phyloP scores from a whole-genome alignment of 352 stramenopile genomes.

The Pythium brachiatum region DNA sequence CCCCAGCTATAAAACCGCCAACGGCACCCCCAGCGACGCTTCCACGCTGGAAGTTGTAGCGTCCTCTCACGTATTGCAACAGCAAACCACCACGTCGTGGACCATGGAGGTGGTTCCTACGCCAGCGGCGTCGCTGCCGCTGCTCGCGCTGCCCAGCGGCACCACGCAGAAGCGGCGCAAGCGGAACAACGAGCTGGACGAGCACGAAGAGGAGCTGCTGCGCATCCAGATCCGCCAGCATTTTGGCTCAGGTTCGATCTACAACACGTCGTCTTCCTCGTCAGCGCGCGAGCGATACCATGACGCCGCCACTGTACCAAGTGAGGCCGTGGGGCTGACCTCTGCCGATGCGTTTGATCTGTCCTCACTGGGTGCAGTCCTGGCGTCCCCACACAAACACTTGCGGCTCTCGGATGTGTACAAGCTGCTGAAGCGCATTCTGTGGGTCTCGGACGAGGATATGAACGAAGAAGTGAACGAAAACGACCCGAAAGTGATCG shows the following conservation, averaged over 20 bases:
- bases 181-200: slow-evolving; percentile 46
- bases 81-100: neutral
- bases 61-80: neutral
- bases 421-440: slow-evolving; percentile 35
- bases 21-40: neutral
- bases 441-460: slow-evolving; percentile 49
- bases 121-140: slow-evolving; percentile 24
- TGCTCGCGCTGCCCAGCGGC: slow-evolving; percentile 35
- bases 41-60: neutral
- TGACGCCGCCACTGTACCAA: slow-evolving; percentile 6
- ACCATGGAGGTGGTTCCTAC: slow-evolving; percentile 29
- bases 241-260: slow-evolving; percentile 25
- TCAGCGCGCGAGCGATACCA: slow-evolving; percentile 7
- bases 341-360: slow-evolving; percentile 18
- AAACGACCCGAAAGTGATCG: slow-evolving; percentile 46
- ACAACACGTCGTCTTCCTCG: neutral
- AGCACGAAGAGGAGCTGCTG: slow-evolving; percentile 42
- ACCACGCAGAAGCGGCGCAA: slow-evolving; percentile 38
- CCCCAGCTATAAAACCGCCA: no score
- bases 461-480: slow-evolving; percentile 54
- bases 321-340: slow-evolving; percentile 23
- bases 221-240: slow-evolving; percentile 47
- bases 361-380: slow-evolving; percentile 25
- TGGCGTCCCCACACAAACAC: slow-evolving; percentile 23
- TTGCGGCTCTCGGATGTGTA: slow-evolving; percentile 29